Percentiles rank a stretch among this genome's conserved stretches.
These are phyloP conservation scores for Liriodendron chinense DNA, from an alignment of 164 flowering plant species.

Conservation along the genomic window DNA sequence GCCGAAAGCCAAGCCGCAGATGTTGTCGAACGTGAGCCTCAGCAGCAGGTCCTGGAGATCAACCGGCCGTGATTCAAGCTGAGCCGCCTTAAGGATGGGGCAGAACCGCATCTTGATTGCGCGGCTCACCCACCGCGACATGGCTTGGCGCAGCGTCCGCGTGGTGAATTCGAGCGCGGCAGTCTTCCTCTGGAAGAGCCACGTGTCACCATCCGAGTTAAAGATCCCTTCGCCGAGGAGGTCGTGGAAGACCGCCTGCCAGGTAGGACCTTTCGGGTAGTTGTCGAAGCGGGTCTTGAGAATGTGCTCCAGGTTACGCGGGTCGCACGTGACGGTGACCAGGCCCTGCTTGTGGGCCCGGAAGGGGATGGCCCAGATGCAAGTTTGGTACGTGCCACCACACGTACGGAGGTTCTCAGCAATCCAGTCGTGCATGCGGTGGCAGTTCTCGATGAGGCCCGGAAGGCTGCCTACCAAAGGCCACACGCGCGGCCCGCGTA, in stretches of 20 bases:
- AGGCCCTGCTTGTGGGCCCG: conserved; percentile 56
- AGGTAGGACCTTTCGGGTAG: conserved; percentile 67
- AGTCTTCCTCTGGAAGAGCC: conserved; percentile 64
- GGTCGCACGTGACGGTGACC: conserved; percentile 73
- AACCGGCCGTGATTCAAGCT: conserved; percentile 31
- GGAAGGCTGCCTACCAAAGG: conserved; percentile 70
- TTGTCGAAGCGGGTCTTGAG: conserved; percentile 55
- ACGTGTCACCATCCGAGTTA: conserved; percentile 72
- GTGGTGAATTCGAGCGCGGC: conserved; percentile 66
- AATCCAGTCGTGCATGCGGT: conserved; percentile 72
- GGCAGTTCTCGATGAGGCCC: conserved; percentile 42
- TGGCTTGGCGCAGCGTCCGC: conserved; percentile 63
- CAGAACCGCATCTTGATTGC: conserved; percentile 47
- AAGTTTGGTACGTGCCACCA: conserved; percentile 72
- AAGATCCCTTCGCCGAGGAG: conserved; percentile 65
- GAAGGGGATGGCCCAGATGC: conserved; percentile 50
- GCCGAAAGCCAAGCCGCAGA: conserved; percentile 67
- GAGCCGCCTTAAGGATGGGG: conserved; percentile 52
- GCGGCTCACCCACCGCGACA: conserved; percentile 67
- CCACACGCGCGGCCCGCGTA: conserved; percentile 65
- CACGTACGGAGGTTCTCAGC: conserved; percentile 56
- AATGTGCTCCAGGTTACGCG: conserved; percentile 61
- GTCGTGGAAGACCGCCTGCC: conserved; percentile 70
- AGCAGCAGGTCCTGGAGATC: conserved; percentile 63
- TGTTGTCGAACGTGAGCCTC: conserved; percentile 69